Evolutionary conservation across 1,284 basidiomycete species (phyloP).

Genomic region (Papiliotrema nemorosa): DNA sequence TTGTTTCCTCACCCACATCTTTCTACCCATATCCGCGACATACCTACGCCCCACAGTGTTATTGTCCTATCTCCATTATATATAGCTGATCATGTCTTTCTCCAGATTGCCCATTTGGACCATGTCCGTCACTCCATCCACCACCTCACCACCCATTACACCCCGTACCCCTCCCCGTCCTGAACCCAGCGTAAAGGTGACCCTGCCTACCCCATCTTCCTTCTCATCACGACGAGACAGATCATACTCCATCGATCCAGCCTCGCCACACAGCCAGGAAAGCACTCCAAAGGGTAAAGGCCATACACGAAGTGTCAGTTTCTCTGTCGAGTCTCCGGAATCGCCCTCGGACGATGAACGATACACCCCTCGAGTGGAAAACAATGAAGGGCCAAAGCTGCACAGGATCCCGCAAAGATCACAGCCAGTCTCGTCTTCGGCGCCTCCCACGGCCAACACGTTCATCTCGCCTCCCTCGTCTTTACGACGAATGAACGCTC

Average conservation of each 20-base stretch:
- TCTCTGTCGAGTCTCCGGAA: background rate
- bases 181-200: conserved; percentile 13
- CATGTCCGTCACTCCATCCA: background rate
- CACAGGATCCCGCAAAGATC: conserved; percentile 21
- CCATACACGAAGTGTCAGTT: conserved; percentile 8
- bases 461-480: background rate
- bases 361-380: background rate
- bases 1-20: too few relatives aligned
- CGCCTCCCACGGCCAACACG: background rate
- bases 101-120: background rate
- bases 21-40: too few relatives aligned
- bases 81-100: background rate
- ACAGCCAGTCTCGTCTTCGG: conserved; percentile 1
- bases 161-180: conserved; percentile 3
- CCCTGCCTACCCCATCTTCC: conserved; percentile 28
- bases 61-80: too few relatives aligned
- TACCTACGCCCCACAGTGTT: too few relatives aligned
- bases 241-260: conserved; percentile 1
- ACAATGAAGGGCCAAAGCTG: background rate
- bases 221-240: conserved; percentile 19
- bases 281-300: background rate
- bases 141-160: conserved; percentile 3
- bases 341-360: too few relatives aligned
- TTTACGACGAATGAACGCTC: too few relatives aligned
- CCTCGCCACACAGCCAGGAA: background rate